Conservation (phyloP, 2,329 filamentous ascomycete genomes). For the Monosporascus sp. region DNA sequence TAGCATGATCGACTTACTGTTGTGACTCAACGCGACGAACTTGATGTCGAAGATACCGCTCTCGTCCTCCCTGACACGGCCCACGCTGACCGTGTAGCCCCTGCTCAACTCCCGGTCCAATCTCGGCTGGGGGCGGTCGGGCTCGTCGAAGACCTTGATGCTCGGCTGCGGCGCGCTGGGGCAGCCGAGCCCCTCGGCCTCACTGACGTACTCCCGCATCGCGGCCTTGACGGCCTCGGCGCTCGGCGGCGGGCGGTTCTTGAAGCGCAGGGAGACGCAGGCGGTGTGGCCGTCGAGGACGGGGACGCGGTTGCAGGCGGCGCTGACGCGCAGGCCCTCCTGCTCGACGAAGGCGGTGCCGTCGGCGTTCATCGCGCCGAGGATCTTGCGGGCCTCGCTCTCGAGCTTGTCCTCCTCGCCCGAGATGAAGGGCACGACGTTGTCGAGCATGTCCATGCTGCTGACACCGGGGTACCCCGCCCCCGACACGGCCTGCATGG, state of each 20-base stretch:
- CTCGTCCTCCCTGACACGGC: constrained; percentile 78
- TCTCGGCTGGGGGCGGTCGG: constrained; percentile 84
- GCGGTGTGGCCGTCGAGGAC: constrained; percentile 93
- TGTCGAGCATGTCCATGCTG: constrained; percentile 94
- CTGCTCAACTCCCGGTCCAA: constrained; percentile 79
- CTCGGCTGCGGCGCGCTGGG: constrained; percentile 77
- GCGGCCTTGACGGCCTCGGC: constrained; percentile 74
- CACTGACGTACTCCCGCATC: constrained; percentile 72
- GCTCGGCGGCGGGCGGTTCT: constrained; percentile 65
- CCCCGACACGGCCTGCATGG: constrained; percentile 90
- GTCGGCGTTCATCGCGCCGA: constrained; percentile 67
- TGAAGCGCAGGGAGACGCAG: constrained; percentile 85
- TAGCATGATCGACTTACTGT: constrained; percentile 40
- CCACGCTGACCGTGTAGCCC: constrained; percentile 89
- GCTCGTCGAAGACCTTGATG: constrained; percentile 85
- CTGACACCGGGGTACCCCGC: constrained; percentile 87
- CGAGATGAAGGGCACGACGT: constrained; percentile 87
- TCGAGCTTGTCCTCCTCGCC: constrained; percentile 97
- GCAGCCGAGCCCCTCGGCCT: constrained; percentile 78
- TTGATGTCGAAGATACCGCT: constrained; percentile 90
- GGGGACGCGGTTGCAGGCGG: constrained; percentile 88
- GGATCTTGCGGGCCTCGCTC: constrained; percentile 90
- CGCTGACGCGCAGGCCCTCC: constrained; percentile 67
- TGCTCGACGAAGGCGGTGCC: constrained; percentile 74
- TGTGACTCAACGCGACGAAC: constrained; percentile 88